A percentile compares a stretch with the other conserved stretches of the same genome.
These are phyloP conservation scores for Lentinula raphanica DNA, from an alignment of 768 basidiomycete species.

Conservation along the genomic window DNA sequence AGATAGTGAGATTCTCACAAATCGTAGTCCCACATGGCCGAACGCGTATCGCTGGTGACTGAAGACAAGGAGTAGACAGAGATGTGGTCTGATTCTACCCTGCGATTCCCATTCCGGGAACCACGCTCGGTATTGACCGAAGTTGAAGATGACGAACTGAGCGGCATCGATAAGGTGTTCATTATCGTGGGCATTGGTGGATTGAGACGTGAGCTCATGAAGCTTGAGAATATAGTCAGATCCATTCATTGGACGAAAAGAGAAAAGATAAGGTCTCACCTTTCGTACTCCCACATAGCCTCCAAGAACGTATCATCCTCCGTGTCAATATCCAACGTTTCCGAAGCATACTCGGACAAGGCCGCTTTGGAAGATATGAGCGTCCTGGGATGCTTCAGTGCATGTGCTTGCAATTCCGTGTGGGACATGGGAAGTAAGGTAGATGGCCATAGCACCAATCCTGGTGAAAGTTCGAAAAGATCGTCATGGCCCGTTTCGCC, in stretches of 20 bases:
- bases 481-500: background rate
- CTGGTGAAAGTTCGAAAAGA: constrained; percentile 35
- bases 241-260: background rate
- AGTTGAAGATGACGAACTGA: background rate
- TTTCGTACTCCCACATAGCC: constrained; percentile 34
- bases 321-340: constrained; percentile 19
- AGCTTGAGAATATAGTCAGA: constrained; percentile 10
- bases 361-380: constrained; percentile 40
- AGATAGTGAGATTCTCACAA: constrained; percentile 4
- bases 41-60: constrained; percentile 12
- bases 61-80: constrained; percentile 7
- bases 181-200: constrained; percentile 9
- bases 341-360: constrained; percentile 32
- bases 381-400: constrained; percentile 40
- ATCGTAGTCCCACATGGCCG: constrained; percentile 18
- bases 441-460: constrained; percentile 39
- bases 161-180: background rate
- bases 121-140: background rate
- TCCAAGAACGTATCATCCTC: constrained; percentile 24
- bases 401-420: constrained; percentile 43
- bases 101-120: background rate
- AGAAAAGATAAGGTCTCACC: constrained; percentile 19
- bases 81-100: background rate
- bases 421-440: constrained; percentile 37
- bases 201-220: constrained; percentile 19